Conservation (phyloP, 2,329 filamentous ascomycete species). For the Colletotrichum theobromicola region DNA sequence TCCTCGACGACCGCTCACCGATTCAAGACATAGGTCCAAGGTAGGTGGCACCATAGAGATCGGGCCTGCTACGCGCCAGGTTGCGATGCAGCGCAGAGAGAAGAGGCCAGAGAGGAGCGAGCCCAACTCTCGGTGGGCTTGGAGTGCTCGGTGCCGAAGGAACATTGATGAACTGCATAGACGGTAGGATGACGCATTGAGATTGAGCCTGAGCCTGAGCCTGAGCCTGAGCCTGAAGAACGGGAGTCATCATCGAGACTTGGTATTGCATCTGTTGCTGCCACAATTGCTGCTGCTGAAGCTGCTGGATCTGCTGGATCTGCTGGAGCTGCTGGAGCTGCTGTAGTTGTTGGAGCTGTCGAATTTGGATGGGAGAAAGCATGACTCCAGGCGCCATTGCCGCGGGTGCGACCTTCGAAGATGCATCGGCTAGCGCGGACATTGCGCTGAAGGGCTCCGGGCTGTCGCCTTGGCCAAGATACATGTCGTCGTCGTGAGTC, state of each 20-base stretch:
- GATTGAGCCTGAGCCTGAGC: not conserved
- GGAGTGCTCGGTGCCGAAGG: not conserved
- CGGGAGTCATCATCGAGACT: not conserved
- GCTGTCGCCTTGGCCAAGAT: not conserved
- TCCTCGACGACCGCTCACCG: not conserved
- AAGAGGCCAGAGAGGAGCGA: not conserved
- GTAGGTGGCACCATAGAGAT: not conserved
- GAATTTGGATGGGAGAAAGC: not conserved
- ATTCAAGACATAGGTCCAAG: not conserved
- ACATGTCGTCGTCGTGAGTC: not conserved
- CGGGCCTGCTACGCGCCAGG: not conserved
- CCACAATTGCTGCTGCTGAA: not conserved
- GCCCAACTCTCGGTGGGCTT: not conserved
- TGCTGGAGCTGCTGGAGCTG: not conserved
- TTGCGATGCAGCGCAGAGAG: conserved; percentile 3
- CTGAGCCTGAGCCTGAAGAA: not conserved
- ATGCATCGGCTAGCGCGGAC: not conserved
- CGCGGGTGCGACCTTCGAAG: not conserved
- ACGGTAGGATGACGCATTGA: not conserved
- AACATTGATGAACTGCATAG: not conserved
- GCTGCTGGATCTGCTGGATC: not conserved
- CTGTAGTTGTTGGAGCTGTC: not conserved
- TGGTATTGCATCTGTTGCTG: not conserved
- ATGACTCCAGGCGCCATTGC: not conserved
- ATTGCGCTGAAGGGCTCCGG: not conserved